Base-by-base conservation (phyloP, 768 basidiomycete species). In the Serpula lacrymans region DNA sequence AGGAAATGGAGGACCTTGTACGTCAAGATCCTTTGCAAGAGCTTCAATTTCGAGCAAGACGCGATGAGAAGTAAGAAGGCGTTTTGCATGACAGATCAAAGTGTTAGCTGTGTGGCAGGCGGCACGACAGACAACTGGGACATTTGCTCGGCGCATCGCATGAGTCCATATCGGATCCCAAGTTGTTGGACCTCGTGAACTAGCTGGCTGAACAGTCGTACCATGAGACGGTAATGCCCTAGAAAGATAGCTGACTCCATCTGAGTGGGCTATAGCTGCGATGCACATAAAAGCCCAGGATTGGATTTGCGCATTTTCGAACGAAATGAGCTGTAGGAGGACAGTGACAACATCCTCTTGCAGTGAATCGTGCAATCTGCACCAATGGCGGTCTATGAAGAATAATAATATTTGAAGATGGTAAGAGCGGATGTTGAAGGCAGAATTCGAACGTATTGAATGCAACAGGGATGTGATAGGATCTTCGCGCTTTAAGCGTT, bases 111-210 rank as follows among this genome's bases (percentile, higher is more conserved):
- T 60, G 49, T 90, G 87, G 49, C 82, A 84, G 10, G 94, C 92
- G 3, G 88, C 80, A 38, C 94, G 80, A 53, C 80, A 91, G 3
- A 87, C 75, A 9, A 70, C 62, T 14, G 88, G 77, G 2, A 78
- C 71, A 31, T 79, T 80, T 24, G 78, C 67, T 26, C 88, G 82
- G 21, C 91, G 84, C 39, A 88, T 76, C 4, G 87, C 80, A 54
- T 88, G 80, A 2, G 80, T 77, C 93, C 91, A 97, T 21, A 93
- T 70, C 6, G 77, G 66, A 49, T 84, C 80, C 90, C 91, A 95
- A n/a, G 68, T 72, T n/a, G 54, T 45, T 17, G 50, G 45, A 16
- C 52, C 49, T 12, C 53, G 50, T 14, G 18, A 43, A 35, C 21
- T 32, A 5, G 39, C 13, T 9, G 45, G 29, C 16, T 21, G 13